Evolutionary conservation across 371 early-diverging fungal species (phyloP), one percentile per base, ranked within the genome.

Genomic region (Rhizomucor miehei): DNA sequence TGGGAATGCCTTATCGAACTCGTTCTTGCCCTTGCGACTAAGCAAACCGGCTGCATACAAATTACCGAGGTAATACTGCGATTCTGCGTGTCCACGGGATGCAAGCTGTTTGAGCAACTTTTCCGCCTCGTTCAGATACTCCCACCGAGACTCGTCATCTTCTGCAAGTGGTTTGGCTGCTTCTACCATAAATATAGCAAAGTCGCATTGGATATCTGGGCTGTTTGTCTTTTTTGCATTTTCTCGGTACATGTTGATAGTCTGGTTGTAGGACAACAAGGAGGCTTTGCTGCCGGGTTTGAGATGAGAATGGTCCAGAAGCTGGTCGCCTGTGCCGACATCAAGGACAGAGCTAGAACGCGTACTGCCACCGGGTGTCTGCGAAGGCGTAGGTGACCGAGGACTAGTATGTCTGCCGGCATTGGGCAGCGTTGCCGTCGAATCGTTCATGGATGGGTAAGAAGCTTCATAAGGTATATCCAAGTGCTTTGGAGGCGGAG

Each of bases 171-270:
- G 68, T 44, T 84, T 82, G 51, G 85, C 86, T 23, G 84, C 81
- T 45, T 83, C 82, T 0, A 89, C 81, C 79, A 89, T 81, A 40
- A 85, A 87, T n/a, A 83, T 84, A 14, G 90, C 91, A 70, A 93
- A 91, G 60, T 89, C 90, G 45, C 90, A 82, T 62, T 89, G 91
- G 36, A 88, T 79, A 43, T 82, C 84, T 1, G 91, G 91, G 51
- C 88, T 90, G 40, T 88, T 87, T 38, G 89, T 88, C 68, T 86
- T 86, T 69, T 89, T 90, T 17, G 89, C 90, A 57, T 90, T 89
- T 51, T 89, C 87, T 46, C 90, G 73, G 57, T 89, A 90, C 75
- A 85, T 74, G 62, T 90, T 88, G 47, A 92, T 71, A 4, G 88
- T 84, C 52, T 89, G 86, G 11, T 81, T 73, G 54, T 86, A 81